Conservation (phyloP, 345 rosid genomes). For the Hirschfeldia incana region DNA sequence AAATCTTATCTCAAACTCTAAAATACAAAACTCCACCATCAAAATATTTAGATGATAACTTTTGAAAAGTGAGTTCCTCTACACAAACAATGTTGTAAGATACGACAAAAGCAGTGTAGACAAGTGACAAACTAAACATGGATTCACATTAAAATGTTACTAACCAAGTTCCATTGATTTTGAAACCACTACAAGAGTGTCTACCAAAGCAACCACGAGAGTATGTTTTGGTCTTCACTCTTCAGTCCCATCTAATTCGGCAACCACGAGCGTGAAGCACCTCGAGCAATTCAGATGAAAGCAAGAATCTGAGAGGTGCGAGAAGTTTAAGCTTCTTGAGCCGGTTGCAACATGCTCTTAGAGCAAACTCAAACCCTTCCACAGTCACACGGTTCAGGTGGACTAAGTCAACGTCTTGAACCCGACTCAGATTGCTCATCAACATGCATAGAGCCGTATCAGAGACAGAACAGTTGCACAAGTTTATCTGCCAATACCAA, state of each 20-base stretch:
- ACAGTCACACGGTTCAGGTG: slow-evolving; percentile 63
- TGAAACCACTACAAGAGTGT: neutral
- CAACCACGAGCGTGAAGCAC: slow-evolving; percentile 68
- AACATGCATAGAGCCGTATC: slow-evolving; percentile 57
- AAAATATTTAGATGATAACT: neutral
- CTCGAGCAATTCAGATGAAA: slow-evolving; percentile 71
- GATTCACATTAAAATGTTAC: neutral
- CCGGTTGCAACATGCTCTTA: slow-evolving; percentile 61
- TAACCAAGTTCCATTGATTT: neutral
- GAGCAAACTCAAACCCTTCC: slow-evolving; percentile 78
- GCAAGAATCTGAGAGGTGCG: slow-evolving; percentile 60
- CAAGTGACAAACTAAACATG: neutral
- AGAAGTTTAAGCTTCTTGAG: slow-evolving; percentile 84
- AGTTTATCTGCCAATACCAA: slow-evolving; percentile 68
- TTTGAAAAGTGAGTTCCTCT: neutral
- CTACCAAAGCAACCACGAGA: neutral
- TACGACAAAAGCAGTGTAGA: neutral
- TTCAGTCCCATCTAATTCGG: slow-evolving; percentile 79
- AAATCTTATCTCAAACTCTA: neutral
- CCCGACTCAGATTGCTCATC: slow-evolving; percentile 75
- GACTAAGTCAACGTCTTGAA: slow-evolving; percentile 89
- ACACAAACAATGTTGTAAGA: neutral
- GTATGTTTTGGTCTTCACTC: slow-evolving; percentile 22
- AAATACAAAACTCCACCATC: neutral
- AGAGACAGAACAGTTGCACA: slow-evolving; percentile 59